These are phyloP conservation scores for Anastatica hierochuntica DNA, from an alignment of 345 rosid genomes.

Conservation along the genomic window DNA sequence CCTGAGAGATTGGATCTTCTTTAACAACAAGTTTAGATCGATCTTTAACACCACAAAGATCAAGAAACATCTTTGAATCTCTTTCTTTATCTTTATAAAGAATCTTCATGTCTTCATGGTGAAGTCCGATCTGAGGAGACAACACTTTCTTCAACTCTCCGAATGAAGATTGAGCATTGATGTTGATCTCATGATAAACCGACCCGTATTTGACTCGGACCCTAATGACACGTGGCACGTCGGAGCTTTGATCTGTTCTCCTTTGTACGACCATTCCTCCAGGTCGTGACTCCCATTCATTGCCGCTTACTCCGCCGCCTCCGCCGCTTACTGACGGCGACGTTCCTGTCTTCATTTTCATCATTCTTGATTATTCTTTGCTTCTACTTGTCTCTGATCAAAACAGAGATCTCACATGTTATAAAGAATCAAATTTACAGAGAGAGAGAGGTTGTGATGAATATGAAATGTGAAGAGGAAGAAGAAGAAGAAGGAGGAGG, in stretches of 20 bases:
- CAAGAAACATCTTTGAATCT: conserved; percentile 88
- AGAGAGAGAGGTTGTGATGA: conserved; percentile 12
- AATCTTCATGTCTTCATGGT: conserved; percentile 91
- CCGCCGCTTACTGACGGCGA: conserved; percentile 25
- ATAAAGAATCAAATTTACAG: conserved; percentile 12
- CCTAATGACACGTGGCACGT: conserved; percentile 70
- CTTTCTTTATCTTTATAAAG: conserved; percentile 88
- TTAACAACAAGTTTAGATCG: conserved; percentile 67
- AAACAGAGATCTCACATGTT: conserved; percentile 16
- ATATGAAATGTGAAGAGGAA: conserved; percentile 18
- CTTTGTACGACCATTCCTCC: conserved; percentile 98
- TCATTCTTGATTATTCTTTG: conserved; percentile 18
- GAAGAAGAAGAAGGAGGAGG: conserved; percentile 7
- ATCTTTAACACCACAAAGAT: conserved; percentile 83
- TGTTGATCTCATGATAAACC: conserved; percentile 63
- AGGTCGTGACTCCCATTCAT: conserved; percentile 90
- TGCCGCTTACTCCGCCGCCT: conserved; percentile 35
- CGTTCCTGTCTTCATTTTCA: conserved; percentile 25
- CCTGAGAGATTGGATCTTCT: conserved; percentile 88
- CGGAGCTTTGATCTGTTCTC: conserved; percentile 53
- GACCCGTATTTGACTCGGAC: conserved; percentile 81
- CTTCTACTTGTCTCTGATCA: conserved; percentile 7
- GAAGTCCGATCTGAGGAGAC: conserved; percentile 67
- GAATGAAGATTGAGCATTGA: conserved; percentile 75
- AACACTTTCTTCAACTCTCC: conserved; percentile 93